These are phyloP conservation scores for Microcera coccophila DNA, from an alignment of 2,329 filamentous ascomycete genomes.

Conservation along the genomic window DNA sequence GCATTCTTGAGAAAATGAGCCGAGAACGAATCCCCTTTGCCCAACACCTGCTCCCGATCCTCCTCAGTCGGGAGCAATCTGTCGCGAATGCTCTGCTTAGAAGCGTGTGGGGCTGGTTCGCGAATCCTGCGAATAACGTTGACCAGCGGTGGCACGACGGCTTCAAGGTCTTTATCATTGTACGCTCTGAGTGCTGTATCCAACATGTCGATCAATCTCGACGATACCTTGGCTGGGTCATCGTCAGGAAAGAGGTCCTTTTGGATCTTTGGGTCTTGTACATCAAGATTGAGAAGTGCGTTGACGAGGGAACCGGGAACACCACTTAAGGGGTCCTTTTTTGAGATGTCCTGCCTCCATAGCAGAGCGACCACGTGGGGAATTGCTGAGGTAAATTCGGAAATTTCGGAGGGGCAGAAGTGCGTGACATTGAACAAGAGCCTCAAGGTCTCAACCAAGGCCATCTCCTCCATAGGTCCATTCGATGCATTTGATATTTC, in stretches of 20 bases:
- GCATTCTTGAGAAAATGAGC: slow-evolving; percentile 74
- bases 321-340: slow-evolving; percentile 65
- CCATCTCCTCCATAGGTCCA: slow-evolving; percentile 70
- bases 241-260: slow-evolving; percentile 63
- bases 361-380: slow-evolving; percentile 69
- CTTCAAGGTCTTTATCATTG: slow-evolving; percentile 66
- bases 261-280: slow-evolving; percentile 52
- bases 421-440: slow-evolving; percentile 85
- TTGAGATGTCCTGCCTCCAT: slow-evolving; percentile 52
- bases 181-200: slow-evolving; percentile 62
- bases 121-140: slow-evolving; percentile 69
- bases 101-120: slow-evolving; percentile 59
- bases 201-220: slow-evolving; percentile 67
- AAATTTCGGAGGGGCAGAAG: slow-evolving; percentile 59
- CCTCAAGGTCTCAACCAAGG: slow-evolving; percentile 78
- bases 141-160: slow-evolving; percentile 66
- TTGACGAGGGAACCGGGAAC: slow-evolving; percentile 73
- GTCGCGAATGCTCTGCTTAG: slow-evolving; percentile 58
- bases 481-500: slow-evolving; percentile 27
- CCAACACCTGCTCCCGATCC: slow-evolving; percentile 74
- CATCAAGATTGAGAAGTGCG: slow-evolving; percentile 72
- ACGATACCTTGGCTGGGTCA: slow-evolving; percentile 56
- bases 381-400: slow-evolving; percentile 64
- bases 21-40: slow-evolving; percentile 68
- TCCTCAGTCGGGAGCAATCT: slow-evolving; percentile 70